Base-by-base conservation (phyloP, 495 filamentous ascomycete species). In the Zalerion maritima region DNA sequence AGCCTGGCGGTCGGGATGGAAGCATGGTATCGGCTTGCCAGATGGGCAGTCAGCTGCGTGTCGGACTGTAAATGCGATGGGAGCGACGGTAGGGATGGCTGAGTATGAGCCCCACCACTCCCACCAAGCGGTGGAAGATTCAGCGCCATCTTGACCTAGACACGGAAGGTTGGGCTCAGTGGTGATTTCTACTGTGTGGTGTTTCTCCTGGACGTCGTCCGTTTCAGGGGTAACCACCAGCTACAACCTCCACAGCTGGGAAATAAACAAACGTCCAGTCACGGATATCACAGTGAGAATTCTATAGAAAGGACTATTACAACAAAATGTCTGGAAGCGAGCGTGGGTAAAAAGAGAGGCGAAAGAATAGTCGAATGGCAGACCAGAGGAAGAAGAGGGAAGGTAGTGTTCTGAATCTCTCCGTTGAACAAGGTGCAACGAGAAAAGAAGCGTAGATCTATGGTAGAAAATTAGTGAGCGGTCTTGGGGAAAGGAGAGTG, bases 21-120 rank as follows among this genome's bases (percentile, higher is more conserved):
- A 12, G 87, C 73, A 61, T 97, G 89, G 49, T 92, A 97, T 19
- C 89, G 81, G 54, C 85, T 94, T 30, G 89, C 89, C 15, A 97
- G 68, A 55, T 97, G 89, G 18, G 86, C 82, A 2, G 89, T 97
- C 38, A 96, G 60, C 49, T 93, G 82, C 23, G 87, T 94, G 55
- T 96, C 89, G 31, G 86, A 94, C 58, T 96, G 89, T 18, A 86
- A 66, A 64, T 97, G 89, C 19, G 77, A 65, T 18, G 89, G 89
- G 31, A 97, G 59, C 16, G 83, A 74, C 18, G 85, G 81, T 23
- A 97, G 63, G 18, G 87, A 94, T 20, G 83, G 67, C 50, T 94
- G 84, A n/a, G 78, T 76, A 51, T 94, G 81, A 37, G 81, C 71
- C 44, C 71, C 65, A 50, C 61, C 63, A 45, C 55, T 55, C 28